Base-by-base conservation (phyloP, 805 yeast species). In the Dipodascopsis uninucleata region DNA sequence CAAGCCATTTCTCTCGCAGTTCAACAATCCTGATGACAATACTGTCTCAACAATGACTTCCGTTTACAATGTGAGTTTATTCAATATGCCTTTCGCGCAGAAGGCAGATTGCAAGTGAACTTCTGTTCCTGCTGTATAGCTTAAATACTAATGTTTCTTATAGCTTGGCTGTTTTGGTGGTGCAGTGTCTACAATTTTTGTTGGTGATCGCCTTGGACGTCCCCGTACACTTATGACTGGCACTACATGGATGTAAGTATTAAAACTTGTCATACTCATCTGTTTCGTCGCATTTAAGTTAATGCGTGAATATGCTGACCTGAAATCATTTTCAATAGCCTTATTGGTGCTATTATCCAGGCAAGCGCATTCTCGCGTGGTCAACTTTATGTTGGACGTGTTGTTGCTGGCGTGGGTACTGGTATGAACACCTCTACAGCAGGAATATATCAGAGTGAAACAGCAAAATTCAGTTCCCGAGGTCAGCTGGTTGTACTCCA, bases 391-490 rank as follows among this genome's bases (percentile, higher is more conserved):
- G 66, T 82, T 51, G 90, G 86, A 20, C 76, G 95, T 70, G 79
- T 81, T 37, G 60, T 79, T 28, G 77, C 85, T 16, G 88, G 94
- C 56, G 56, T 82, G 34, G 94, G 93, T 58, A 82, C 80, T 49
- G 93, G 94, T 52, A 64, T 82, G 61, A 78, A 77, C 62, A 82
- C 89, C n/a, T 79, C 88, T 16, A 81, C 88, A 24, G 81, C 82
- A 45, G 93, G 94, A 10, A 81, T 82, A 51, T 84, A 85, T 78
- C 90, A 82, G 61, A 74, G 90, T 1, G 95, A 85, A 65, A 74
- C 79, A 65, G 75, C 25, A 54, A 62, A 74, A 63, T 65, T 79
- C 48, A 87, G 85, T 35, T 71, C 71, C 49, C 76, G 89, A 70
- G 90, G 93, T 57, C 69, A 75, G 53, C 67, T 82, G 54, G 85